These are phyloP conservation scores for Endocalyx cinctus DNA, from an alignment of 2,329 filamentous ascomycete genomes.

Conservation along the genomic window DNA sequence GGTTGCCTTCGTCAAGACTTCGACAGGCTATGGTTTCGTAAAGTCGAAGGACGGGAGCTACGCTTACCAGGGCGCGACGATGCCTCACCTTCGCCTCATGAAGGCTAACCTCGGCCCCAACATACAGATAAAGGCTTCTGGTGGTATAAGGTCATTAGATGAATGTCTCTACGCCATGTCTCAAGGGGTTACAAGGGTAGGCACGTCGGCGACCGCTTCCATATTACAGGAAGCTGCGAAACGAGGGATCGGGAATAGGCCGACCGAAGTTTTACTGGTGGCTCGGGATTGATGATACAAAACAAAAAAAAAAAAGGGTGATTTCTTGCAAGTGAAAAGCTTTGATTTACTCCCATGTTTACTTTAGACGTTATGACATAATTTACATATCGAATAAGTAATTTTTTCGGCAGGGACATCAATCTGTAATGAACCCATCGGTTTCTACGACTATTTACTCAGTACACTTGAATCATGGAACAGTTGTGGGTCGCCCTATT, in stretches of 20 bases:
- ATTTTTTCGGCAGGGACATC: too few relatives aligned
- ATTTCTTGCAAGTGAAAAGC: too few relatives aligned
- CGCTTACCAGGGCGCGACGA: conserved; percentile 48
- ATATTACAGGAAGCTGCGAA: conserved; percentile 51
- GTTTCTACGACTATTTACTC: too few relatives aligned
- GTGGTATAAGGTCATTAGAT: conserved; percentile 52
- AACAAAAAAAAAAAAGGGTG: too few relatives aligned
- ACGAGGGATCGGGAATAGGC: conserved; percentile 23
- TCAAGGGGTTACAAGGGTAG: conserved; percentile 51
- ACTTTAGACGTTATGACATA: too few relatives aligned
- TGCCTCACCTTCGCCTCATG: conserved; percentile 50
- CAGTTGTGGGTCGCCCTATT: too few relatives aligned
- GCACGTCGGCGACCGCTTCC: conserved; percentile 48
- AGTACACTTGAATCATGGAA: too few relatives aligned
- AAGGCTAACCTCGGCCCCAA: conserved; percentile 34
- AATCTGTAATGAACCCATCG: too few relatives aligned
- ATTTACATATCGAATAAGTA: too few relatives aligned
- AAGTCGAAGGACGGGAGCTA: conserved; percentile 49
- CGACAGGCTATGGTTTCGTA: conserved; percentile 57
- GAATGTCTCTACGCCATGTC: conserved; percentile 50
- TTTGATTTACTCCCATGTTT: too few relatives aligned
- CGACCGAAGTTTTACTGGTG: too few relatives aligned
- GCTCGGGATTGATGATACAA: too few relatives aligned
- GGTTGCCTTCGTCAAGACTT: conserved; percentile 58
- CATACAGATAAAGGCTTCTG: conserved; percentile 54